Conservation (phyloP, 176 grass and related monocot species). For the Ensete glaucum region DNA sequence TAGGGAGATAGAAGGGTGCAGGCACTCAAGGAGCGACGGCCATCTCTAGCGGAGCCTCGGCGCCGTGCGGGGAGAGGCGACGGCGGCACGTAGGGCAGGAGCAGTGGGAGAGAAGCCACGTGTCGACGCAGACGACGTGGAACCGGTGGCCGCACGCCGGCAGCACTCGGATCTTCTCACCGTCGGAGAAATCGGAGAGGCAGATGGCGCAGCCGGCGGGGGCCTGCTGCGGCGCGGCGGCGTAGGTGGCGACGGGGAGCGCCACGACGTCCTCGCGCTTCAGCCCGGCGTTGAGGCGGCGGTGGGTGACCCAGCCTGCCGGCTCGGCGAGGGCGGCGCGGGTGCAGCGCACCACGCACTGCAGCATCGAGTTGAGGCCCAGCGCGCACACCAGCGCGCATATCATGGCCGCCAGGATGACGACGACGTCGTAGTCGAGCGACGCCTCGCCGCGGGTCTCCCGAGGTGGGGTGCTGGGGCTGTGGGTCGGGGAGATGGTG, state of each 20-base stretch:
- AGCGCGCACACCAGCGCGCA: constrained; percentile 69
- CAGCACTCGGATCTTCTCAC: constrained; percentile 33
- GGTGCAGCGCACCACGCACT: constrained; percentile 59
- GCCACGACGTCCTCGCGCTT: constrained; percentile 51
- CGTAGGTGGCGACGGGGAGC: constrained; percentile 27
- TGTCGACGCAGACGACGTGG: constrained; percentile 33
- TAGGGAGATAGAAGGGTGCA: not conserved
- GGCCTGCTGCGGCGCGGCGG: not conserved
- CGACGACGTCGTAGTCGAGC: constrained; percentile 61
- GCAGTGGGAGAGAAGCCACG: constrained; percentile 32
- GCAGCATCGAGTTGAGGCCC: constrained; percentile 68
- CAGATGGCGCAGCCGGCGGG: constrained; percentile 31
- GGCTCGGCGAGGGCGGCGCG: constrained; percentile 46
- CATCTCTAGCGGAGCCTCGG: not conserved
- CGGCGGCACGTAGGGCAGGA: constrained; percentile 32
- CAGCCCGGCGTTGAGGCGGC: constrained; percentile 43
- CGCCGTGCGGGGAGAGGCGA: constrained; percentile 2
- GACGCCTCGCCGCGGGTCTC: not conserved
- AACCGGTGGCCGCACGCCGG: constrained; percentile 32
- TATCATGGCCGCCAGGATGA: constrained; percentile 74
- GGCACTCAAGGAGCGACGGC: not conserved
- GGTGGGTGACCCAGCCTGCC: constrained; percentile 33
- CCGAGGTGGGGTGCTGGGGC: not conserved
- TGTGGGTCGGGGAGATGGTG: not conserved
- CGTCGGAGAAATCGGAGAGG: constrained; percentile 32